A percentile compares a stretch with the other conserved stretches of the same genome.
These are phyloP conservation scores for Planoprotostelium fungivorum DNA, from an alignment of 78 protist species.

Conservation along the genomic window DNA sequence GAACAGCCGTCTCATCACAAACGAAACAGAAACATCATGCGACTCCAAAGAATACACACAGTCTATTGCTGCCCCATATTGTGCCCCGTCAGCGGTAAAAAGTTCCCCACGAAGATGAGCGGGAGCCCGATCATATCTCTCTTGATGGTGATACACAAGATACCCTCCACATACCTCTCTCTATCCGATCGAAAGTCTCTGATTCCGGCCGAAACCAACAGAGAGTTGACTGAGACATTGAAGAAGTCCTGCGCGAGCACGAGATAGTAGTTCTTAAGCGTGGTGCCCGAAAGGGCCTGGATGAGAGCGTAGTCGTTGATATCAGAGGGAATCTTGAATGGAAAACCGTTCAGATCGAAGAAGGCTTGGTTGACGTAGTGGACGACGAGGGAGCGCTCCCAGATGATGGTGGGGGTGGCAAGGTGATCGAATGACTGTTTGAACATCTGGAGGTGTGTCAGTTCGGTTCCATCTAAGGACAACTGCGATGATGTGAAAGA, in stretches of 20 bases:
- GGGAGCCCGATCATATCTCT: not conserved
- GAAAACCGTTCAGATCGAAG: not conserved
- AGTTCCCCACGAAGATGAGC: not conserved
- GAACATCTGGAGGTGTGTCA: not conserved
- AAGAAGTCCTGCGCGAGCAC: not conserved
- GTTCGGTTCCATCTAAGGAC: too few species aligned
- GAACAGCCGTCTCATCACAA: too few species aligned
- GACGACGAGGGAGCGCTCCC: not conserved
- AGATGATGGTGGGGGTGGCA: not conserved
- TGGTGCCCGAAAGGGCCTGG: not conserved
- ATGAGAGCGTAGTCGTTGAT: not conserved
- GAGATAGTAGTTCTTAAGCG: not conserved
- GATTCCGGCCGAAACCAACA: not conserved
- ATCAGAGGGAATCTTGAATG: not conserved
- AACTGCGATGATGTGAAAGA: too few species aligned
- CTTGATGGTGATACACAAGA: not conserved
- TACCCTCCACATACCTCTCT: not conserved
- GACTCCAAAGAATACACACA: too few species aligned
- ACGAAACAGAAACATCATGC: not conserved
- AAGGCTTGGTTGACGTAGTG: not conserved
- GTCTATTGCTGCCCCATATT: not conserved
- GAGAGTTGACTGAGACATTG: not conserved
- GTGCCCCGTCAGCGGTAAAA: not conserved
- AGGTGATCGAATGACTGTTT: conserved; percentile 1
- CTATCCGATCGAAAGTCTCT: not conserved